Conservation (phyloP, 2,329 filamentous ascomycete genomes). For the Ceratocystis cubensis region DNA sequence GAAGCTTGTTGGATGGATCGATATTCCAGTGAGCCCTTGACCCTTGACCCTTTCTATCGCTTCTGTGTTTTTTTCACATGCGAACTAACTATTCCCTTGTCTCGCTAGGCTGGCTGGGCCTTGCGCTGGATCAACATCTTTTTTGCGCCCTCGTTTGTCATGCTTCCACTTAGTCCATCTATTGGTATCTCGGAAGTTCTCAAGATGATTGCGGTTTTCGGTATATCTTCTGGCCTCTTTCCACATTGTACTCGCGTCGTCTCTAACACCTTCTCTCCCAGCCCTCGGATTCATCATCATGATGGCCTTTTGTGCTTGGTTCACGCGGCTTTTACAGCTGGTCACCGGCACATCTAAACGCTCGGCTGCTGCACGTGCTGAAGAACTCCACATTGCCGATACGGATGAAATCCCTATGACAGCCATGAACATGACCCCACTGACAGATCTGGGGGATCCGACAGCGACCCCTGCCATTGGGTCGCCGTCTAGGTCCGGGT, state of each 20-base stretch:
- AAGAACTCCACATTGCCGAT: constrained; percentile 32
- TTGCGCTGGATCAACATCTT: constrained; percentile 47
- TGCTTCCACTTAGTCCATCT: constrained; percentile 43
- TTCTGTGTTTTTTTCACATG: background rate
- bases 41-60: background rate
- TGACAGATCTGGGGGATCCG: constrained; percentile 21
- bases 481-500: background rate
- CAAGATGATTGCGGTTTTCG: constrained; percentile 47
- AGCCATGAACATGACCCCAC: constrained; percentile 22
- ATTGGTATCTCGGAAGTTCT: constrained; percentile 43
- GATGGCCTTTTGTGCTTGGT: constrained; percentile 40
- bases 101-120: constrained; percentile 41
- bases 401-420: constrained; percentile 39
- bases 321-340: constrained; percentile 42
- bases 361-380: constrained; percentile 38
- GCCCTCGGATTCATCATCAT: constrained; percentile 44
- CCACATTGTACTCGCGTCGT: background rate
- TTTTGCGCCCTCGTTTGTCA: constrained; percentile 47
- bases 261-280: constrained; percentile 24
- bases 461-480: background rate
- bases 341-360: constrained; percentile 41
- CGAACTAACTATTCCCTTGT: background rate
- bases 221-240: constrained; percentile 29
- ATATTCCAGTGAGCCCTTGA: constrained; percentile 37
- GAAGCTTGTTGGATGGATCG: constrained; percentile 37